These are phyloP conservation scores for Elsinoe batatas DNA, from an alignment of 2,329 filamentous ascomycete genomes.

Conservation along the genomic window DNA sequence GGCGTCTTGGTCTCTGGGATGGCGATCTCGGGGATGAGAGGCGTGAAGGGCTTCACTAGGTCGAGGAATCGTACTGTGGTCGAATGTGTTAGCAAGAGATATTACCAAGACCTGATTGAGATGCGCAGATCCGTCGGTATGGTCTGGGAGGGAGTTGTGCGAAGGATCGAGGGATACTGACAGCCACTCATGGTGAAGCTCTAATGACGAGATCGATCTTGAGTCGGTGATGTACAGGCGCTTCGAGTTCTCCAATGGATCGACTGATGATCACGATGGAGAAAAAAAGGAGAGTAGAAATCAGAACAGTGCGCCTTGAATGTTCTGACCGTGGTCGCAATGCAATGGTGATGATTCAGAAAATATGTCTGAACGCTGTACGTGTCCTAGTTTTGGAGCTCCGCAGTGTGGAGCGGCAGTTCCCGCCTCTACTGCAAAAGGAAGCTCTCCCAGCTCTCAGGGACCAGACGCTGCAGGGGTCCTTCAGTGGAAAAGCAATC, in stretches of 20 bases:
- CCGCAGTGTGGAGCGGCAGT: slow-evolving; percentile 13
- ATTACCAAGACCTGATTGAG: neutral
- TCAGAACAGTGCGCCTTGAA: slow-evolving; percentile 20
- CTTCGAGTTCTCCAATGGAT: neutral
- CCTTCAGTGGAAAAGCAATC: slow-evolving; percentile 7
- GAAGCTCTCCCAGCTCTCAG: slow-evolving; percentile 12
- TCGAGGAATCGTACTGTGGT: slow-evolving; percentile 90
- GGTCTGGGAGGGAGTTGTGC: neutral
- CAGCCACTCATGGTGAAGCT: slow-evolving; percentile 46
- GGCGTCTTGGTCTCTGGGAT: slow-evolving; percentile 96
- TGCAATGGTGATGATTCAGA: slow-evolving; percentile 5
- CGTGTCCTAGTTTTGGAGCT: slow-evolving; percentile 11
- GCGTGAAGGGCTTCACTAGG: slow-evolving; percentile 98
- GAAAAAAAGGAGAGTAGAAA: slow-evolving; percentile 9
- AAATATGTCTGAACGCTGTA: slow-evolving; percentile 7
- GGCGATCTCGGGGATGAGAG: slow-evolving; percentile 98
- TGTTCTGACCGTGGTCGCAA: slow-evolving; percentile 5
- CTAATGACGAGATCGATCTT: slow-evolving; percentile 14
- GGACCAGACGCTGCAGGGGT: slow-evolving; percentile 5
- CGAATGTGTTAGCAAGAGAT: neutral
- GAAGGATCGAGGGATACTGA: slow-evolving; percentile 32
- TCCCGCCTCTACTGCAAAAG: slow-evolving; percentile 10
- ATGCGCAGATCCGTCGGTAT: too few species aligned
- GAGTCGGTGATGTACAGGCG: slow-evolving; percentile 10
- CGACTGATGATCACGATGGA: neutral